phyloP scores from a whole-genome alignment of 2,329 filamentous ascomycete genomes.

The Trichoderma sp. region DNA sequence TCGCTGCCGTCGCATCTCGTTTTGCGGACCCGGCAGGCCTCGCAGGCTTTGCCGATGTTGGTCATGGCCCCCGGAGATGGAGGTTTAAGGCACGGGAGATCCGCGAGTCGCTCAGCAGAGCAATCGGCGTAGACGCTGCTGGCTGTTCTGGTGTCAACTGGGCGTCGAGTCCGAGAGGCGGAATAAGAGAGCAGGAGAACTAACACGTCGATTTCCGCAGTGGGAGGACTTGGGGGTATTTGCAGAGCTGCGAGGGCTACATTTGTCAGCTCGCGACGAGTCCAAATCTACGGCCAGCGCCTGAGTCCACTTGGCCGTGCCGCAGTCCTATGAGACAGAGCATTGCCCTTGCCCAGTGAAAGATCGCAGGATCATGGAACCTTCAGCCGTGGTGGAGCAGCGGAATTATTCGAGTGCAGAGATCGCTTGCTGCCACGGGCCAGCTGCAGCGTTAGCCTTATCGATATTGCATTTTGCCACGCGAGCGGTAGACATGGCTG shows the following conservation, averaged over 20 bases:
- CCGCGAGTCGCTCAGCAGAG: not conserved
- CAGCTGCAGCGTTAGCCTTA: not conserved
- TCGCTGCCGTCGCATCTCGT: constrained; percentile 22
- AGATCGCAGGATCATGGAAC: not conserved
- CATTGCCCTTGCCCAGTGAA: not conserved
- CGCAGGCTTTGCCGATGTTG: constrained; percentile 21
- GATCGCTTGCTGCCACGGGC: not conserved
- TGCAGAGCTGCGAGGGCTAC: not conserved
- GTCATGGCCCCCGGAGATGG: constrained; percentile 12
- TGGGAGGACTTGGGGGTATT: not conserved
- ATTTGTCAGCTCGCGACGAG: not conserved
- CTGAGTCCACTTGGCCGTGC: not conserved
- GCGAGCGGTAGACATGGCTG: not conserved
- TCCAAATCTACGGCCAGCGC: not conserved
- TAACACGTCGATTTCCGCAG: not conserved
- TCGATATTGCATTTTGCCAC: not conserved
- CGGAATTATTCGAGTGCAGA: not conserved
- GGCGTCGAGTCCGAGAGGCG: not conserved
- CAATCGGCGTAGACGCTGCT: not conserved
- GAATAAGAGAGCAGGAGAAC: not conserved
- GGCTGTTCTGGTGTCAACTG: not conserved
- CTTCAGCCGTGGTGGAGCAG: not conserved
- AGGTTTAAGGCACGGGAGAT: not conserved
- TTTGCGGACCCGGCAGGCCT: constrained; percentile 18
- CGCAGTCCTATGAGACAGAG: not conserved